phyloP scores from a whole-genome alignment of 306 rosid genomes.

The Cucurbita moschata region DNA sequence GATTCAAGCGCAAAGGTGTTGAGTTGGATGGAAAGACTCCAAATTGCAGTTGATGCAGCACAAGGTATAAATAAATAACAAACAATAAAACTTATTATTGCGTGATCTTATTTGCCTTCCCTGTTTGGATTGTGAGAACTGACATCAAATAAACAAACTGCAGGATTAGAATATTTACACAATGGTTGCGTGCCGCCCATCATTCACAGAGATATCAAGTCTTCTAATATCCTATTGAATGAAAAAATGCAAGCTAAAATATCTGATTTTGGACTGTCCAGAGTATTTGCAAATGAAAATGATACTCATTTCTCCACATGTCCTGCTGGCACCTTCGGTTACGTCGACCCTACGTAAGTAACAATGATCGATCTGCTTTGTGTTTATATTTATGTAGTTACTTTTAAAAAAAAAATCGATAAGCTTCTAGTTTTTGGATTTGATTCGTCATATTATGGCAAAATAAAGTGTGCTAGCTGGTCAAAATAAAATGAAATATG shows the following conservation, averaged over 20 bases:
- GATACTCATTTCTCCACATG: slow-evolving; percentile 11
- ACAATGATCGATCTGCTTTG: neutral
- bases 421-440: neutral
- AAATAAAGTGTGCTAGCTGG: neutral
- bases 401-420: too few species aligned
- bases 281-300: neutral
- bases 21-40: slow-evolving; percentile 18
- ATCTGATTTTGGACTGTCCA: slow-evolving; percentile 18
- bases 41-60: slow-evolving; percentile 13
- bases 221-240: slow-evolving; percentile 16
- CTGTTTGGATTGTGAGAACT: neutral
- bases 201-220: slow-evolving; percentile 14
- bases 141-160: neutral
- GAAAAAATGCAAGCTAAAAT: slow-evolving; percentile 20
- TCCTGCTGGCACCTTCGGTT: slow-evolving; percentile 16
- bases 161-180: slow-evolving; percentile 19
- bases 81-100: neutral
- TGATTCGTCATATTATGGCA: neutral
- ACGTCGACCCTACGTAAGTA: slow-evolving; percentile 21
- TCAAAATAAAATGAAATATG: too few species aligned
- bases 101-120: neutral
- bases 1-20: neutral
- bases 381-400: too few species aligned
- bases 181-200: slow-evolving; percentile 13
- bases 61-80: slow-evolving; percentile 5